Evolutionary conservation across 345 rosid genomes (phyloP), one percentile per base, ranked within the genome.

Genomic region (Lepidium sativum): DNA sequence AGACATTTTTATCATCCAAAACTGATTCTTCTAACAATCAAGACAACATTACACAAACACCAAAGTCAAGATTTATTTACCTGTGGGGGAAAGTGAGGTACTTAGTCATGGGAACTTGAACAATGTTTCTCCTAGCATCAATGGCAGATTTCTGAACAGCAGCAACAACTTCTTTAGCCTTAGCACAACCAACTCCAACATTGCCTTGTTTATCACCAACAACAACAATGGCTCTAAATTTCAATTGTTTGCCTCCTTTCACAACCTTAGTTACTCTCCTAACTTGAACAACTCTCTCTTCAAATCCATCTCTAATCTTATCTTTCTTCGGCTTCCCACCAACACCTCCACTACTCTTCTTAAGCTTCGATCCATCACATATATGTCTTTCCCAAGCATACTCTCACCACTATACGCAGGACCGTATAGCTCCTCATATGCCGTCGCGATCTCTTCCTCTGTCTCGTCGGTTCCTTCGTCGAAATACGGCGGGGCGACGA

Each of bases 181-280:
- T 87, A 9, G 88, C 92, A 34, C 91, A 91, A 0, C 97, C 97
- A 42, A 92, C 96, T 14, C 98, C 95, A 1, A 92, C 97, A 21
- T 79, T 78, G 0, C 97, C 97, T 51, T 87, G 81, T 69, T 82
- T 87, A 42, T 92, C 89, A 0, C 98, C 98, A 8, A 89, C 94
- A 45, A 92, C 87, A 37, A 92, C 94, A 74, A 87, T 70, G 0
- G 82, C 94, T 73, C 98, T 79, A 33, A 87, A 92, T 43, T 84
- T 84, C 80, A 89, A 49, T 21, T 86, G 87, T 65, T 85, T 87
- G 64, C 98, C 98, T 47, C 96, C 98, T 80, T 92, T 86, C 12
- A 87, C 94, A 62, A 87, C 97, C 69, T 87, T 92, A 20, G 91
- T 84, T 31, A 89, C 97, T 65, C 96, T 79, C 69, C 96, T 58